phyloP scores from a whole-genome alignment of 805 yeast species.

The Pichia phayaonensis region DNA sequence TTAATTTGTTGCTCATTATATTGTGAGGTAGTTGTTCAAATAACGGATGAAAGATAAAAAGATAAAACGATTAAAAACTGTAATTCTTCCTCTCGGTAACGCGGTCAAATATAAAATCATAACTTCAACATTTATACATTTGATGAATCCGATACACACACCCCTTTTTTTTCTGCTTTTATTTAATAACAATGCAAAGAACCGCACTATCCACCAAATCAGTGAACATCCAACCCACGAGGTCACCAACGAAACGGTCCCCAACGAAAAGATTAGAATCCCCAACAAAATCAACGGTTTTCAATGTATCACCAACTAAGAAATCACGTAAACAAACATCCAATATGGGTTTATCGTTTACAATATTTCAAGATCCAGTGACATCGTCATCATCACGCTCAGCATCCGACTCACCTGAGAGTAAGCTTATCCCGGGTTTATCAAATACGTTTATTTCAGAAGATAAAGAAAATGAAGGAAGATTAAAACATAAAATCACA shows the following conservation, averaged over 20 bases:
- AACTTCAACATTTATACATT: no score
- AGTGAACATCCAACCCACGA: neutral
- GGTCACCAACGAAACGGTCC: constrained; percentile 4
- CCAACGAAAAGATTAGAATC: constrained; percentile 1
- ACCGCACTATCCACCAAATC: constrained; percentile 5
- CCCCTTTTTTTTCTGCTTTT: neutral
- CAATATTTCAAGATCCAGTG: constrained; percentile 6
- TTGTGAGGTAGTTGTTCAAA: neutral
- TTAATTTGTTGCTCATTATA: constrained; percentile 2
- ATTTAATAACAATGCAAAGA: neutral
- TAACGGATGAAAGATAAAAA: neutral
- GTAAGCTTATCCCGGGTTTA: neutral
- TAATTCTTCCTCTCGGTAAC: no score
- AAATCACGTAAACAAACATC: neutral
- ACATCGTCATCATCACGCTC: neutral
- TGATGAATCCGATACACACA: no score
- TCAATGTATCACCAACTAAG: constrained; percentile 7
- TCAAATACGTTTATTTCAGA: neutral
- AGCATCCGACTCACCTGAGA: neutral
- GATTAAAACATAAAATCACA: neutral
- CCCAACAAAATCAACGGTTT: constrained; percentile 5
- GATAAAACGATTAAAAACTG: neutral
- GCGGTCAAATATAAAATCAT: neutral
- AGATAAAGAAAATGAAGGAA: constrained; percentile 5
- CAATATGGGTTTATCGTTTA: neutral